These are phyloP conservation scores for Cercospora sojina DNA, from an alignment of 2,329 filamentous ascomycete genomes.

Conservation along the genomic window DNA sequence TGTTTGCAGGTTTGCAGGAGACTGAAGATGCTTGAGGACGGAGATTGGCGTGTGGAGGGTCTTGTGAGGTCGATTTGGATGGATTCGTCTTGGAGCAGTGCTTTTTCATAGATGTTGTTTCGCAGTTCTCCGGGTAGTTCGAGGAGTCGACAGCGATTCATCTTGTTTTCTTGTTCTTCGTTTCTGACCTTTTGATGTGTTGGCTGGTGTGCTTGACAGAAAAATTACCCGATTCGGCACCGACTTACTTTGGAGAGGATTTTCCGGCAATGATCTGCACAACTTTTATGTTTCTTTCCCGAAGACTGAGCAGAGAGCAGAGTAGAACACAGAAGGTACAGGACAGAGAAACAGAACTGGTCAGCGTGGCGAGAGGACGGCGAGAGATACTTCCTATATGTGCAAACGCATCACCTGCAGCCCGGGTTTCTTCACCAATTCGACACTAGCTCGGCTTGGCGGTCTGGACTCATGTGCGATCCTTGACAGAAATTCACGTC, in stretches of 20 bases:
- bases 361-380: background rate
- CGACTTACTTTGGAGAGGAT: background rate
- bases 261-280: background rate
- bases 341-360: background rate
- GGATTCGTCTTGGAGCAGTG: background rate
- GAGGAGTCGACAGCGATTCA: conserved; percentile 1
- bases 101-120: conserved; percentile 5
- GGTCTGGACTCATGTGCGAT: background rate
- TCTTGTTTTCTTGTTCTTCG: background rate
- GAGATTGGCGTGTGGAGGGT: background rate
- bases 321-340: background rate
- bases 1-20: conserved; percentile 8
- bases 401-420: conserved; percentile 2
- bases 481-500: background rate
- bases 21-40: background rate
- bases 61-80: conserved; percentile 7
- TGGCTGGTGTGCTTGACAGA: background rate
- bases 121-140: conserved; percentile 1
- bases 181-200: background rate
- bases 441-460: conserved; percentile 1
- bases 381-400: conserved; percentile 3
- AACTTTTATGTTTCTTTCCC: background rate
- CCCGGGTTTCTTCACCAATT: conserved; percentile 4
- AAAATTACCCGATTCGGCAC: background rate
- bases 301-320: background rate